phyloP scores from a whole-genome alignment of 148 eudicot genomes.

The Chenopodium album region DNA sequence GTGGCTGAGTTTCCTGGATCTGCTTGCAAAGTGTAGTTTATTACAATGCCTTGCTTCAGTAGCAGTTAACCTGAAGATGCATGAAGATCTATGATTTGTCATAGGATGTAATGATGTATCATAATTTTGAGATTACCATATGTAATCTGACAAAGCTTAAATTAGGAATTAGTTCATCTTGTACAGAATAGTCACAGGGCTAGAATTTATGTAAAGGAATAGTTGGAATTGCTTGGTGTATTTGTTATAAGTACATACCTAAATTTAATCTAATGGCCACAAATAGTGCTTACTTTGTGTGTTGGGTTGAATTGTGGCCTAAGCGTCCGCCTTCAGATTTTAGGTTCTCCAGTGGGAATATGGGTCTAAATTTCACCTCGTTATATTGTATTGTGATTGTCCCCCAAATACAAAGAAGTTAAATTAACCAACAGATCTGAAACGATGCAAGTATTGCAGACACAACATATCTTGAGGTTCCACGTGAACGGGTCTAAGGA shows the following conservation, averaged over 20 bases:
- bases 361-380: neutral
- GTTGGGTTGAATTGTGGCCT: neutral
- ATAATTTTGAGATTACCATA: conserved; percentile 13
- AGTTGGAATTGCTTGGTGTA: conserved; percentile 16
- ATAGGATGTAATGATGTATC: conserved; percentile 17
- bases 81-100: neutral
- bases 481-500: too few species aligned
- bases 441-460: too few species aligned
- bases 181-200: conserved; percentile 30
- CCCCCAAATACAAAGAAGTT: neutral
- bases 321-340: neutral
- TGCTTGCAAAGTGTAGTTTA: neutral
- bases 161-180: conserved; percentile 20
- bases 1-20: neutral
- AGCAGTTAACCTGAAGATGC: conserved; percentile 9
- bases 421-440: too few species aligned
- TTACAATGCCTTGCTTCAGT: neutral
- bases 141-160: conserved; percentile 15
- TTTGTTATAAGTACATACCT: neutral
- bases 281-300: neutral
- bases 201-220: conserved; percentile 26
- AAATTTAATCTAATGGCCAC: neutral
- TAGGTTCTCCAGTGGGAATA: neutral
- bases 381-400: neutral
- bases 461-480: too few species aligned